Conservation (phyloP, 306 rosid genomes). For the Malus orientalis region DNA sequence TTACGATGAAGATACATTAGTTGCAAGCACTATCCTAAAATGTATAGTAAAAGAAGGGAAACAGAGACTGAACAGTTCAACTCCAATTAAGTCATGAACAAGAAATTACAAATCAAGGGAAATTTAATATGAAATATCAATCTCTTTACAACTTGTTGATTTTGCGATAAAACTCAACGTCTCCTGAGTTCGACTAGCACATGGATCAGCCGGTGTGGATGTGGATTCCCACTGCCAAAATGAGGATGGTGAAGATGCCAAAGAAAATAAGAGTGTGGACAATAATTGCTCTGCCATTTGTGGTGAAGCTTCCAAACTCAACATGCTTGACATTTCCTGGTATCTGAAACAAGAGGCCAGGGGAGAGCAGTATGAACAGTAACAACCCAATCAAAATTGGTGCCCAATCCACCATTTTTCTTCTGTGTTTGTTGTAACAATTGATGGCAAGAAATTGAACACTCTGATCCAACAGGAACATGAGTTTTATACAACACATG, state of each 20-base stretch:
- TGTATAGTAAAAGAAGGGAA: too few relatives aligned
- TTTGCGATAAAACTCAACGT: neutral
- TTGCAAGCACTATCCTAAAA: too few relatives aligned
- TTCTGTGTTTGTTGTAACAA: neutral
- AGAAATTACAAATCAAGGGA: neutral
- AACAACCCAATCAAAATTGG: constrained; percentile 38
- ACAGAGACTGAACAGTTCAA: neutral
- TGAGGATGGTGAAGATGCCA: constrained; percentile 39
- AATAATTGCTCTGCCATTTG: constrained; percentile 42
- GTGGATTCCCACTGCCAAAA: constrained; percentile 39
- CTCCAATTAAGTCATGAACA: neutral
- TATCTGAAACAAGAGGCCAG: constrained; percentile 47
- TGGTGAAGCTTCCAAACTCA: constrained; percentile 42
- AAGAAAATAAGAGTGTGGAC: constrained; percentile 47
- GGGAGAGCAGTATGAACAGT: constrained; percentile 48
- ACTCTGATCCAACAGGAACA: neutral
- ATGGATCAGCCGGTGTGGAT: constrained; percentile 25
- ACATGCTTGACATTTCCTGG: constrained; percentile 33
- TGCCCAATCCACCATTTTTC: constrained; percentile 50
- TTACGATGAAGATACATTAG: too few relatives aligned
- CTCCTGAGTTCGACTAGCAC: neutral
- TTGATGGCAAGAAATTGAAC: neutral
- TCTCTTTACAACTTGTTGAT: neutral
- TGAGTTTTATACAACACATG: neutral
- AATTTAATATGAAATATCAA: neutral